Percentiles rank a stretch among this genome's conserved stretches.
Conservation (phyloP, 371 early-diverging fungal genomes). For the Apophysomyces variabilis region DNA sequence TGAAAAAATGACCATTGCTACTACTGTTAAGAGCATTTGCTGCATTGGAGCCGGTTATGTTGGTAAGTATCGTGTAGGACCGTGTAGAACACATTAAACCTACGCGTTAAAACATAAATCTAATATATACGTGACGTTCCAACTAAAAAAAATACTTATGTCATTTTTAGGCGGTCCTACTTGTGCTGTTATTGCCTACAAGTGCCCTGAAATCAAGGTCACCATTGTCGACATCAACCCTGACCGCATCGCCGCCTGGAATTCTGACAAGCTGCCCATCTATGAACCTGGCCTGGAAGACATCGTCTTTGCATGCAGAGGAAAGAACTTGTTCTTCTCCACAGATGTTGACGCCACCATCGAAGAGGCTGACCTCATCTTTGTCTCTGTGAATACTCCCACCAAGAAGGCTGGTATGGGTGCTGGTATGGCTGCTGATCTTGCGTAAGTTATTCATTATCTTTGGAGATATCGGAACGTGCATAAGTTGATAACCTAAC, state of each 20-base stretch:
- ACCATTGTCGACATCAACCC: conserved; percentile 87
- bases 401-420: conserved; percentile 82
- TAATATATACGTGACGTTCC: neutral
- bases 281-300: conserved; percentile 92
- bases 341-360: conserved; percentile 81
- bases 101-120: too few species aligned
- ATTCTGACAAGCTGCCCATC: conserved; percentile 84
- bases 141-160: neutral
- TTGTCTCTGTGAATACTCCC: conserved; percentile 91
- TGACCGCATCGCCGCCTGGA: conserved; percentile 87
- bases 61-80: conserved; percentile 52
- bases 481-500: neutral
- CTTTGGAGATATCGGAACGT: neutral
- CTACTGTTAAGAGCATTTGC: conserved; percentile 67
- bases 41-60: conserved; percentile 98
- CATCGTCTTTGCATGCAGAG: conserved; percentile 73
- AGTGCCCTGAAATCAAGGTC: conserved; percentile 88
- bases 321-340: conserved; percentile 85
- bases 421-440: conserved; percentile 86
- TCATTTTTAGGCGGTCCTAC: conserved; percentile 86
- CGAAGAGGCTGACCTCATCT: conserved; percentile 82
- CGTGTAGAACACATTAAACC: too few species aligned
- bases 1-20: conserved; percentile 18
- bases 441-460: conserved; percentile 62
- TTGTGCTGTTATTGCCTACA: conserved; percentile 89